Evolutionary conservation across 2,329 filamentous ascomycete genomes (phyloP), one percentile per base, ranked within the genome.

Genomic region (Byssothecium circinans): DNA sequence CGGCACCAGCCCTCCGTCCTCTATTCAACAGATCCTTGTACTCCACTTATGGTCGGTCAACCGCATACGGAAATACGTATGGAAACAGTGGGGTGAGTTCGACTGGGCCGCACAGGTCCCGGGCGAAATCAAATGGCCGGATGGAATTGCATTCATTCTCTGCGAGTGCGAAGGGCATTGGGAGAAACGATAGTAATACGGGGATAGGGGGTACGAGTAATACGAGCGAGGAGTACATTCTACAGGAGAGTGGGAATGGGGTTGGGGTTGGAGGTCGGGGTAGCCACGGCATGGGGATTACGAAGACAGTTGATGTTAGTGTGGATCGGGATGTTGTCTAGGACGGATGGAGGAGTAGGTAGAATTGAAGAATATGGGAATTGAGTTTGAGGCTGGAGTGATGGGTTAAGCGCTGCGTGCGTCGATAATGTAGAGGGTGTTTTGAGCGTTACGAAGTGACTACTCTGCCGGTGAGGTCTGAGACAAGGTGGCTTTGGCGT

Each of bases 1-100:
- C 66, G 1, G 57, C 73, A 0, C 71, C 72, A 3, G 60, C 70
- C 1, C 62, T 75, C 15, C 64, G 65, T 6, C 70, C 71, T 2
- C 57, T 74, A 17, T 65, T 73, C 50, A 52, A 44, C 10, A 37
- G 25, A 48, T 46, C 2, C 56, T 56, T 17, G 22, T 20, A 3
- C 39, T 43, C 35, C 4, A 55, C 49, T 2, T 39, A 39, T 12
- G 33, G 25, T 7, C 35, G 33, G 14, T 47, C 45, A 2, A 41
- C 34, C 19, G 17, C 44, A 30, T 18, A 45, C 20, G 19, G 38
- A 15, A 40, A 22, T 6, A 29, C 39, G 33, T 41, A 38, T 39
- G 29, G 41, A 27, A 27, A 27, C 15, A 20, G 43, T 10, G 34
- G 34, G 2, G 11, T 10, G 25, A 25, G n/a, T 3, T 27, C 25